These are phyloP conservation scores for Aspergillus caelatus DNA, from an alignment of 2,329 filamentous ascomycete genomes.

Conservation along the genomic window DNA sequence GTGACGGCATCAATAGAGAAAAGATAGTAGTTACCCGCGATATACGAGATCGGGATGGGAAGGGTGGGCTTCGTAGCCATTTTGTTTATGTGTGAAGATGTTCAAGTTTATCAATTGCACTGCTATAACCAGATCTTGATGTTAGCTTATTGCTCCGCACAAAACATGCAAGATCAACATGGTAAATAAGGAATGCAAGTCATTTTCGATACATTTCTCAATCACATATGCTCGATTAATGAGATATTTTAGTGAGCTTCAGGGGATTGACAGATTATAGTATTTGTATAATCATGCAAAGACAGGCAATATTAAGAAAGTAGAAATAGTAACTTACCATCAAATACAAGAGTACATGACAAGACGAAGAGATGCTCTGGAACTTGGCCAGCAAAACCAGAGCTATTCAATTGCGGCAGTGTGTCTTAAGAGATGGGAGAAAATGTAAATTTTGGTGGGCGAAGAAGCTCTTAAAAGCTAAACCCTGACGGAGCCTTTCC, in stretches of 20 bases:
- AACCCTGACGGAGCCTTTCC: conserved; percentile 10
- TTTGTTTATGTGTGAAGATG: neutral
- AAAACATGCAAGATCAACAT: conserved; percentile 6
- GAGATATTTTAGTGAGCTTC: conserved; percentile 53
- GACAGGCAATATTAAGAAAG: neutral
- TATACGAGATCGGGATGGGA: conserved; percentile 76
- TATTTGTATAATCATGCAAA: conserved; percentile 66
- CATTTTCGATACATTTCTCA: conserved; percentile 49
- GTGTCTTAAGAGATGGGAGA: conserved; percentile 7
- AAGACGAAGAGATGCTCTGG: conserved; percentile 12
- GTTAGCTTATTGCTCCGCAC: conserved; percentile 28
- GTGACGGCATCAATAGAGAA: conserved; percentile 84
- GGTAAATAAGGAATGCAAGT: conserved; percentile 24
- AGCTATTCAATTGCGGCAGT: conserved; percentile 19
- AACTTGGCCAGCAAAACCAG: conserved; percentile 34
- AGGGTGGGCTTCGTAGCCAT: conserved; percentile 47
- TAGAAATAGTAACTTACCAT: conserved; percentile 32
- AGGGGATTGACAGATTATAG: conserved; percentile 83
- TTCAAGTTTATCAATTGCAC: neutral
- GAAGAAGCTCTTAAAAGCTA: conserved; percentile 7
- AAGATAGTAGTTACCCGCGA: conserved; percentile 80
- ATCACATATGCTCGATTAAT: conserved; percentile 43
- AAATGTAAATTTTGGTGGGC: conserved; percentile 20
- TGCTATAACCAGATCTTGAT: conserved; percentile 1
- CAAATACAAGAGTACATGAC: conserved; percentile 21